These are phyloP conservation scores for Aspergillus heteromorphus DNA, from an alignment of 495 filamentous ascomycete genomes.

Conservation along the genomic window DNA sequence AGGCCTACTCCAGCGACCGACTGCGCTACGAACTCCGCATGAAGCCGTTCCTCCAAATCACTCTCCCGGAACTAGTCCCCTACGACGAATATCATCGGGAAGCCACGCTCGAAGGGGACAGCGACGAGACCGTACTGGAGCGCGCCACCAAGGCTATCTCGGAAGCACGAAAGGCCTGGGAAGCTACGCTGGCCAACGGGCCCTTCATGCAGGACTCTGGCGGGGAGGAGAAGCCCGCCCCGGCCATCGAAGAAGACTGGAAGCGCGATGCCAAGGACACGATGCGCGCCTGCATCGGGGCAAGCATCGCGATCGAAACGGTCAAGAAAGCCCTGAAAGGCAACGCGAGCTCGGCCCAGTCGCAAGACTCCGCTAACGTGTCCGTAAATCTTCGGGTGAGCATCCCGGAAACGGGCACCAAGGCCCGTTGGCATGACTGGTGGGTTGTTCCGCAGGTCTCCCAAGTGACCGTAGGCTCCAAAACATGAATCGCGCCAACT, in stretches of 20 bases:
- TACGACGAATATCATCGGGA: constrained; percentile 54
- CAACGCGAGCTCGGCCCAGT: background rate
- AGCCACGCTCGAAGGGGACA: constrained; percentile 34
- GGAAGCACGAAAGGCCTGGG: constrained; percentile 61
- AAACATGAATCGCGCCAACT: background rate
- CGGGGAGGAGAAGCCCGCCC: constrained; percentile 33
- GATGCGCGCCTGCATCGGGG: constrained; percentile 60
- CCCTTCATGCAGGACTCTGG: constrained; percentile 27
- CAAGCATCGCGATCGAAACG: constrained; percentile 56
- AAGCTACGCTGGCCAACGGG: constrained; percentile 46
- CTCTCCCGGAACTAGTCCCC: constrained; percentile 63
- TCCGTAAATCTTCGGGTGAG: constrained; percentile 41
- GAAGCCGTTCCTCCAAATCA: constrained; percentile 74
- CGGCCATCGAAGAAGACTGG: constrained; percentile 56
- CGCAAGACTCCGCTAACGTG: background rate
- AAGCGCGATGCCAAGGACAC: constrained; percentile 50
- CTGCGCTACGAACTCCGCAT: constrained; percentile 84
- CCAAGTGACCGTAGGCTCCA: constrained; percentile 8
- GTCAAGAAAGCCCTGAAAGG: constrained; percentile 44
- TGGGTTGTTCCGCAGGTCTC: constrained; percentile 69
- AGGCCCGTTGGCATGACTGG: constrained; percentile 62
- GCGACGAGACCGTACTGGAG: constrained; percentile 47
- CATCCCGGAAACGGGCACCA: constrained; percentile 48
- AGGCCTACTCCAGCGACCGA: constrained; percentile 64
- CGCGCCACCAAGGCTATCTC: constrained; percentile 55